These are phyloP conservation scores for Fraxinus quadrangulata DNA, from an alignment of 257 asterid species.

Conservation along the genomic window DNA sequence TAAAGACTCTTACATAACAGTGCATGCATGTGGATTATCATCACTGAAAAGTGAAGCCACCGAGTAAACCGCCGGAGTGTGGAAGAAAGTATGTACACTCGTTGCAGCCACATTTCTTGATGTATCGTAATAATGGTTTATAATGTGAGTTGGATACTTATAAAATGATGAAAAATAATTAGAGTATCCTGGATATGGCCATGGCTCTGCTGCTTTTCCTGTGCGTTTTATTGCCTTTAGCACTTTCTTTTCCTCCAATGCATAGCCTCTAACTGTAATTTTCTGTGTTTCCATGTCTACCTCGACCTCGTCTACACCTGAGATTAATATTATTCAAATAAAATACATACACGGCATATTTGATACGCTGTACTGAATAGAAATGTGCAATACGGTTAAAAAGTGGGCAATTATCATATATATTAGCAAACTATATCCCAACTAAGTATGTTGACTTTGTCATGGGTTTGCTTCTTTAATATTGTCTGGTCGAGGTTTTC, in stretches of 20 bases:
- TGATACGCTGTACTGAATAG: too few species aligned
- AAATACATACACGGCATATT: too few species aligned
- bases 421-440: too few species aligned
- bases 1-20: too few species aligned
- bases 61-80: slow-evolving; percentile 83
- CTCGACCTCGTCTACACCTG: slow-evolving; percentile 86
- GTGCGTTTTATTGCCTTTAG: slow-evolving; percentile 73
- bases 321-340: background rate
- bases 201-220: slow-evolving; percentile 96
- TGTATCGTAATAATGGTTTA: slow-evolving; percentile 71
- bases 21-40: too few species aligned
- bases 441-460: too few species aligned
- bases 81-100: slow-evolving; percentile 70
- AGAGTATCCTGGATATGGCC: slow-evolving; percentile 90
- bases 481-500: background rate
- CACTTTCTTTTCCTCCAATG: slow-evolving; percentile 70
- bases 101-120: slow-evolving; percentile 67
- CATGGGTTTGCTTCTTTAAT: background rate
- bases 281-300: slow-evolving; percentile 89
- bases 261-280: slow-evolving; percentile 71
- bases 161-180: slow-evolving; percentile 72
- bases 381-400: too few species aligned
- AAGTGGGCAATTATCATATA: too few species aligned
- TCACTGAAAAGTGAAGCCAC: slow-evolving; percentile 17
- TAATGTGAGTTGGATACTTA: slow-evolving; percentile 73